Conservation (phyloP, 176 grass and related monocot species). For the Calamus simplicifolius region DNA sequence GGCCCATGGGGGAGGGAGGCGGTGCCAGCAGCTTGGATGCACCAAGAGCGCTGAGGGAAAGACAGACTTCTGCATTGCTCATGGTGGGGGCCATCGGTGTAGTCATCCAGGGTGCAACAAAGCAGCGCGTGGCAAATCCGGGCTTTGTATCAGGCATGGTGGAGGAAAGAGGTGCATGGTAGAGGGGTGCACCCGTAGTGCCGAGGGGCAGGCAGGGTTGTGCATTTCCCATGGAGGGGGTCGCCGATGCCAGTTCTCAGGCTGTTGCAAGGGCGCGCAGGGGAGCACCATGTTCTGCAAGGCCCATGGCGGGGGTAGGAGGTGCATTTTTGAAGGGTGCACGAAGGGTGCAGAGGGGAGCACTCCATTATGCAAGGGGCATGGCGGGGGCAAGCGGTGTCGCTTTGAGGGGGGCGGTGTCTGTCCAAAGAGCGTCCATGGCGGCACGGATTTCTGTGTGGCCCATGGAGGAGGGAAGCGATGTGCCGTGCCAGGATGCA, state of each 20-base stretch:
- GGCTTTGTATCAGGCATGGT: constrained; percentile 69
- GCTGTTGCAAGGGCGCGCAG: constrained; percentile 66
- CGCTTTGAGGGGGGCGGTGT: constrained; percentile 48
- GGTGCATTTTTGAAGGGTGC: constrained; percentile 68
- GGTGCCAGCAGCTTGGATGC: constrained; percentile 62
- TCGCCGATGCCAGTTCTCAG: constrained; percentile 51
- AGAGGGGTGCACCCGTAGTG: constrained; percentile 45
- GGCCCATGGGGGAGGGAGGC: constrained; percentile 61
- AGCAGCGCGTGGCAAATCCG: constrained; percentile 63
- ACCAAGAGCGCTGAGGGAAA: constrained; percentile 75
- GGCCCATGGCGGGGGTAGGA: constrained; percentile 54
- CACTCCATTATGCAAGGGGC: constrained; percentile 68
- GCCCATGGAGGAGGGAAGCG: constrained; percentile 78
- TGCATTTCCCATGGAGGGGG: constrained; percentile 82
- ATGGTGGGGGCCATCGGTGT: constrained; percentile 62
- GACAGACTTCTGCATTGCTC: constrained; percentile 74
- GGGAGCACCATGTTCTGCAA: constrained; percentile 73
- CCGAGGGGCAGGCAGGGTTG: constrained; percentile 53
- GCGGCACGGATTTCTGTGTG: constrained; percentile 59
- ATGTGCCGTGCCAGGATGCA: constrained; percentile 44
- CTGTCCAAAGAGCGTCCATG: constrained; percentile 74
- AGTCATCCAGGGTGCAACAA: constrained; percentile 37
- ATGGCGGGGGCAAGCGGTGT: constrained; percentile 75
- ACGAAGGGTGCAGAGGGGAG: constrained; percentile 58
- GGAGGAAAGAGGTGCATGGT: constrained; percentile 62